A percentile compares a stretch with the other conserved stretches of the same genome.
Conservation (phyloP, 805 yeast species). For the Henningerozyma blattae region DNA sequence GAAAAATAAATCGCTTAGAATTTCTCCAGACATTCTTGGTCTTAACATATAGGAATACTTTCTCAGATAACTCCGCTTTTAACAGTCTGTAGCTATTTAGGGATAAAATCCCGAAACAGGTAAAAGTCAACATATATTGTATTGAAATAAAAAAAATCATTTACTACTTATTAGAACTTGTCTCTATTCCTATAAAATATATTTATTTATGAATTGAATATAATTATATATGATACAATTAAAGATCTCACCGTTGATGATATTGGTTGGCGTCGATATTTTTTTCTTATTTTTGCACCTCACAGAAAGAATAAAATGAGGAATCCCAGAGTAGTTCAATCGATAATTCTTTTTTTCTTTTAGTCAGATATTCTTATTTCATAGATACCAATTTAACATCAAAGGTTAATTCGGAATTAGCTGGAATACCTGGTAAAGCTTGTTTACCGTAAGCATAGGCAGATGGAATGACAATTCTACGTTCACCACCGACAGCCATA, state of each 20-base stretch:
- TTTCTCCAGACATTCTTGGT: too few relatives aligned
- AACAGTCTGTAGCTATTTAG: too few relatives aligned
- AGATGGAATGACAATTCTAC: slow-evolving; percentile 93
- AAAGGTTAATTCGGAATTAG: slow-evolving; percentile 91
- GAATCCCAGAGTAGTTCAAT: not conserved
- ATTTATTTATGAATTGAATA: not conserved
- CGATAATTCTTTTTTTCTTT: too few relatives aligned
- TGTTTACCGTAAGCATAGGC: slow-evolving; percentile 93
- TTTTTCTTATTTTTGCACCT: not conserved
- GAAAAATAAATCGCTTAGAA: too few relatives aligned
- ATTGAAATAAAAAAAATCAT: too few relatives aligned
- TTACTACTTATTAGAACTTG: too few relatives aligned
- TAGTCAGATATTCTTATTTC: slow-evolving; percentile 41
- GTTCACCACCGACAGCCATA: slow-evolving; percentile 98
- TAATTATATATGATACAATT: not conserved
- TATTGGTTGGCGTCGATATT: not conserved
- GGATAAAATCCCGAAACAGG: too few relatives aligned
- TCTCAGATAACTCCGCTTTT: too few relatives aligned
- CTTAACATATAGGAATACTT: too few relatives aligned
- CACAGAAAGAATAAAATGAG: not conserved
- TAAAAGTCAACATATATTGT: too few relatives aligned
- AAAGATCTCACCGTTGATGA: not conserved
- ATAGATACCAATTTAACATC: slow-evolving; percentile 88
- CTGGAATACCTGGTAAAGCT: slow-evolving; percentile 93
- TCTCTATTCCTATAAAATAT: too few relatives aligned